These are phyloP conservation scores for Jaltomata sinuosa DNA, from an alignment of 257 asterid genomes.

Conservation along the genomic window DNA sequence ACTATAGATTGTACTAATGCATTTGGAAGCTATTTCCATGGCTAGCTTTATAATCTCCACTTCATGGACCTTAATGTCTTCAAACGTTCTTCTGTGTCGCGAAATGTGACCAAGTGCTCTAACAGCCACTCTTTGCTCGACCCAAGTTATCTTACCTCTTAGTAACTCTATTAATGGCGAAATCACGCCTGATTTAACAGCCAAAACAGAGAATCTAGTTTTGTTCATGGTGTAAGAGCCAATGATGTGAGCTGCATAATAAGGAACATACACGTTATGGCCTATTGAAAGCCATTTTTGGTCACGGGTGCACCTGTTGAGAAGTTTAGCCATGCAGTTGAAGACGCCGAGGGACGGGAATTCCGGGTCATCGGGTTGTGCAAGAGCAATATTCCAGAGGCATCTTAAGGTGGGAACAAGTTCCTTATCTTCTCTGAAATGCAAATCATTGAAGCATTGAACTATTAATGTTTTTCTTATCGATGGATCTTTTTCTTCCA, in stretches of 20 bases:
- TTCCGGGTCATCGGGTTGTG: slow-evolving; percentile 21
- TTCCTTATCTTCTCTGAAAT: slow-evolving; percentile 4
- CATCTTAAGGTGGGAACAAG: slow-evolving; percentile 7
- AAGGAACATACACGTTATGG: slow-evolving; percentile 10
- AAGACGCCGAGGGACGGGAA: slow-evolving; percentile 15
- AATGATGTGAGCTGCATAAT: slow-evolving; percentile 25
- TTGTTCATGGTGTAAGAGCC: slow-evolving; percentile 27
- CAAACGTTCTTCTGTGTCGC: slow-evolving; percentile 10
- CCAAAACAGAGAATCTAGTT: slow-evolving; percentile 11
- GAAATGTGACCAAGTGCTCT: slow-evolving; percentile 28
- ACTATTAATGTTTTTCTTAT: slow-evolving; percentile 6
- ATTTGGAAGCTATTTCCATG: slow-evolving; percentile 12
- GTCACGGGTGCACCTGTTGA: slow-evolving; percentile 6
- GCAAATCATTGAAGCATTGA: slow-evolving; percentile 11
- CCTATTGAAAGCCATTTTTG: slow-evolving; percentile 13
- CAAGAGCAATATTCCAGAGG: slow-evolving; percentile 18
- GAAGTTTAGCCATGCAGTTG: slow-evolving; percentile 16
- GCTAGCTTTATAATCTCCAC: slow-evolving; percentile 5
- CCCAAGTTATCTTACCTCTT: slow-evolving; percentile 19
- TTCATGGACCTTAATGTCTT: slow-evolving; percentile 1
- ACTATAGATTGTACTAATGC: not conserved
- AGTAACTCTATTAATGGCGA: slow-evolving; percentile 17
- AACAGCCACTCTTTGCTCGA: slow-evolving; percentile 29
- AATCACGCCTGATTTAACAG: slow-evolving; percentile 12
- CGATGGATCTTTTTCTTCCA: slow-evolving; percentile 13